Conservation (phyloP, 2,329 filamentous ascomycete genomes). For the Cytospora chrysosperma region DNA sequence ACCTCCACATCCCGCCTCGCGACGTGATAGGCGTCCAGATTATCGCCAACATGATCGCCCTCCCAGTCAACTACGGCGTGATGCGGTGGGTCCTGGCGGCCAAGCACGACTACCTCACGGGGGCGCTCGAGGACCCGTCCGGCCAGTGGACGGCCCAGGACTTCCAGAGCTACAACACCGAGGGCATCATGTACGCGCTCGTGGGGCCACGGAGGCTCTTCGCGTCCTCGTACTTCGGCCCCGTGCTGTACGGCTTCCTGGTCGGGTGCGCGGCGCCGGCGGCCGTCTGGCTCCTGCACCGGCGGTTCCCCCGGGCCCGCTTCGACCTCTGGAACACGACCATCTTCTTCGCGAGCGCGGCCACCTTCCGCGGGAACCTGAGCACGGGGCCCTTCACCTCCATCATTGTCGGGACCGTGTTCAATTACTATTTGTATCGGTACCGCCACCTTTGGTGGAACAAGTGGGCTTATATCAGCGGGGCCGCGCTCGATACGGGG, state of each 20-base stretch:
- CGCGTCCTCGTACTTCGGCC: constrained; percentile 23
- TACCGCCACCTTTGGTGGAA: constrained; percentile 26
- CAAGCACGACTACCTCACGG: constrained; percentile 25
- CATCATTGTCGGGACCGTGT: constrained; percentile 24
- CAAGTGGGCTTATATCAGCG: constrained; percentile 26
- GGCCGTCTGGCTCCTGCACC: constrained; percentile 26
- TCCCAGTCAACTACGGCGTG: constrained; percentile 27
- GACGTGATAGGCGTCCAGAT: constrained; percentile 27
- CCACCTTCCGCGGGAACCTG: constrained; percentile 25
- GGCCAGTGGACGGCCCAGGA: constrained; percentile 27
- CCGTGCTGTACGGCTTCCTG: constrained; percentile 27
- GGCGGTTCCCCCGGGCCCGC: constrained; percentile 18
- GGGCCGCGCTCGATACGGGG: constrained; percentile 26
- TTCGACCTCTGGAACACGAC: constrained; percentile 29
- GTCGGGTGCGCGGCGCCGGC: constrained; percentile 20
- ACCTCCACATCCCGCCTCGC: constrained; percentile 26
- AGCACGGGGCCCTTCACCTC: constrained; percentile 26
- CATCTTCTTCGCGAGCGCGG: constrained; percentile 27
- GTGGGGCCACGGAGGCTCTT: constrained; percentile 27
- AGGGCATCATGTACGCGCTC: constrained; percentile 26
- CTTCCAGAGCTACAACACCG: constrained; percentile 26
- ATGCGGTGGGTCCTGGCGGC: constrained; percentile 25
- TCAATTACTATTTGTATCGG: constrained; percentile 26
- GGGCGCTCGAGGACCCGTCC: constrained; percentile 19
- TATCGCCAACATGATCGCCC: constrained; percentile 25